Conservation (phyloP, 306 rosid genomes). For the Datisca glomerata region DNA sequence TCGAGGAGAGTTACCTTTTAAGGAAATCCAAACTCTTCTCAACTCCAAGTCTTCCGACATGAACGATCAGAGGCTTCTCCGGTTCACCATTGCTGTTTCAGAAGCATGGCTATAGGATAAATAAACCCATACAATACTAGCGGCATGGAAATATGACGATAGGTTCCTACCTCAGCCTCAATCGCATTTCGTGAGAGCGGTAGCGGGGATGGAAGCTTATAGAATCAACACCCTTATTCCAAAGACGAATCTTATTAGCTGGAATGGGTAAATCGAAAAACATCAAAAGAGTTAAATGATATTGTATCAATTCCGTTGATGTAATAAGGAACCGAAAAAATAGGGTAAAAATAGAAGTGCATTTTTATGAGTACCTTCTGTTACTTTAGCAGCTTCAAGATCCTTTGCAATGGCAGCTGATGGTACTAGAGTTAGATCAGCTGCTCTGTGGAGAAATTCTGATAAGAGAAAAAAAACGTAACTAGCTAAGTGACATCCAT, state of each 20-base stretch:
- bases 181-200: conserved; percentile 75
- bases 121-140: conserved; percentile 7
- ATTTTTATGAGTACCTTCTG: conserved; percentile 50
- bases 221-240: conserved; percentile 98
- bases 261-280: too few species aligned
- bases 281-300: too few species aligned
- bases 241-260: conserved; percentile 91
- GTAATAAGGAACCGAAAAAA: too few species aligned
- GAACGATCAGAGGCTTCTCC: conserved; percentile 81
- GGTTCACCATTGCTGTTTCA: conserved; percentile 68
- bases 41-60: conserved; percentile 93
- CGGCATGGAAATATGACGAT: conserved; percentile 8
- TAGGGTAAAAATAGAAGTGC: too few species aligned
- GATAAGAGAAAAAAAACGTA: conserved; percentile 21
- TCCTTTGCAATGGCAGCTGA: conserved; percentile 87
- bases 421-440: conserved; percentile 93
- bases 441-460: conserved; percentile 97
- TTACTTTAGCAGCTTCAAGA: conserved; percentile 64
- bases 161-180: conserved; percentile 50
- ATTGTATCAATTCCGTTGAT: too few species aligned
- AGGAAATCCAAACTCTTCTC: conserved; percentile 96
- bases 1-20: too few species aligned
- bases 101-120: conserved; percentile 9
- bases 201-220: conserved; percentile 77
- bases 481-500: too few species aligned